Evolutionary conservation across 2,329 filamentous ascomycete species (phyloP).

Genomic region (Massarina eburnea): DNA sequence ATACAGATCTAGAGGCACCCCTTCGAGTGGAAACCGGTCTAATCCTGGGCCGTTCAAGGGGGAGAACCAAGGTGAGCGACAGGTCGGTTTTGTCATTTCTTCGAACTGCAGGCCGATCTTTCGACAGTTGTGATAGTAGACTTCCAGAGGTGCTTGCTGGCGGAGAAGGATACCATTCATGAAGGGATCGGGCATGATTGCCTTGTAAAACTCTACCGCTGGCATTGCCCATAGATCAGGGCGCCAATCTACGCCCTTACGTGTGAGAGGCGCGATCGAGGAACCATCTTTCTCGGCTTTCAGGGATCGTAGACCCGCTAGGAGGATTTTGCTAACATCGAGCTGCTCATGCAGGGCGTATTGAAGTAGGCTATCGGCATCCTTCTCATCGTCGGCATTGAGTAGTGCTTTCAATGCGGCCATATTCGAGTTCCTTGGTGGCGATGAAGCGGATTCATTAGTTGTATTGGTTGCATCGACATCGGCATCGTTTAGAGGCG

Average conservation of each 20-base stretch:
- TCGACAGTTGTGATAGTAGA: slow-evolving; percentile 9
- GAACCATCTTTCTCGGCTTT: slow-evolving; percentile 5
- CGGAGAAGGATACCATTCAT: slow-evolving; percentile 10
- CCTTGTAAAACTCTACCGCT: not conserved
- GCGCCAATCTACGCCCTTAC: slow-evolving; percentile 2
- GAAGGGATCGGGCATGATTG: slow-evolving; percentile 5
- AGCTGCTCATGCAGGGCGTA: slow-evolving; percentile 8
- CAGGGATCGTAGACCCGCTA: slow-evolving; percentile 10
- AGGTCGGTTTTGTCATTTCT: slow-evolving; percentile 7
- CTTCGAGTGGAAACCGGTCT: not conserved
- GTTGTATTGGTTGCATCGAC: not conserved
- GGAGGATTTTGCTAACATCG: slow-evolving; percentile 7
- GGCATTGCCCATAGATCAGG: slow-evolving; percentile 5
- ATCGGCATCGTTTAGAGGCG: not conserved
- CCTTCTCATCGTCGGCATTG: slow-evolving; percentile 1
- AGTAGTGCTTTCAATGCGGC: slow-evolving; percentile 3
- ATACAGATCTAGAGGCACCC: slow-evolving; percentile 13
- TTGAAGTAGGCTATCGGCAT: slow-evolving; percentile 5
- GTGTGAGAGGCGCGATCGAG: not conserved
- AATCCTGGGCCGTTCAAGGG: not conserved
- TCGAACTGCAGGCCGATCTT: slow-evolving; percentile 12
- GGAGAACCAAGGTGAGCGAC: slow-evolving; percentile 11
- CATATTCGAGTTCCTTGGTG: not conserved
- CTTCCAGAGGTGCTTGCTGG: slow-evolving; percentile 8
- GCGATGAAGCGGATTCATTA: not conserved